Base-by-base conservation (phyloP, 202 grass and related monocot genomes). In the Saccharum hybrid region DNA sequence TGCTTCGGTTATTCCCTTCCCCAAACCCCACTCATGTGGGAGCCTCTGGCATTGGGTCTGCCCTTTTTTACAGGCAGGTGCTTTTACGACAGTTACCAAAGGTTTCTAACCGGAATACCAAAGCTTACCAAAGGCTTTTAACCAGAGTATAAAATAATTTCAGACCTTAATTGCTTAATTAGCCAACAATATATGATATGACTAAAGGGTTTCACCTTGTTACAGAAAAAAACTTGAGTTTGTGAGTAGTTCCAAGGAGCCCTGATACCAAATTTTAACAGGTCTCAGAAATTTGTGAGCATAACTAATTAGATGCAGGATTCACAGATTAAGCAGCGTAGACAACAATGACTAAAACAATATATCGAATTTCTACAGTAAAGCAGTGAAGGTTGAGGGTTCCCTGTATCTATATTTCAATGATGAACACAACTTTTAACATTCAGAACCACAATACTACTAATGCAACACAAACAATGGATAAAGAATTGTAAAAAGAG, bases 391-490 rank as follows among this genome's bases (percentile, higher is more conserved):
- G 8, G n/a, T 82, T 51, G 34, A 38, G 40, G 31, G 45, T 67
- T 51, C 75, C 16, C 0, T 0, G 6, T 16, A 63, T 63, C 48
- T 71, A 73, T 51, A 76, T 48, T 33, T 49, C 46, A 49, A 49
- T 49, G 43, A 1, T 65, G 28, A 36, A 67, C 56, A 34, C 7
- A 68, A 2, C 3, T 79, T 86, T 82, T 22, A 86, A 79, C 39
- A 79, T 52, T 7, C n/a, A 78, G 8, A 28, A 69, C n/a, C n/a
- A n/a, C n/a, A n/a, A 64, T 72, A 73, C 72, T 59, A 57, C 73
- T 66, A 48, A 38, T 59, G 72, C 16, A 68, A 66, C 60, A 61
- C 28, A 82, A 65, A 61, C 3, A 64, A 10, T 61, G 45, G 16
- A 67, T 37, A 45, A 26, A 31, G 30, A 41, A 82, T 1, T 51